Base-by-base conservation (phyloP, 345 rosid species). In the Arabidopsis arenosa region DNA sequence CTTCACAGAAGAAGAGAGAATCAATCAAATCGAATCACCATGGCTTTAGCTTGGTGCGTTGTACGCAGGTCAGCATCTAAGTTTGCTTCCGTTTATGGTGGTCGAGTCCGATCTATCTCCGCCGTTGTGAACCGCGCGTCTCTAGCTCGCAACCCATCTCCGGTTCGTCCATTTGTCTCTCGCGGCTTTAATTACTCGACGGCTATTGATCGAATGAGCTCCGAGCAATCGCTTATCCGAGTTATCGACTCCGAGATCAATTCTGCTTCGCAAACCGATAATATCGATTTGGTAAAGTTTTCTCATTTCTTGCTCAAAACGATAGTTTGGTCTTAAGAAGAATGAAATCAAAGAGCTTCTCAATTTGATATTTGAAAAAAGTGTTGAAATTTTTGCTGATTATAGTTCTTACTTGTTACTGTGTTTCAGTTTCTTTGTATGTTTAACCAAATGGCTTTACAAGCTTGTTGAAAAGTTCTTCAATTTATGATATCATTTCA, bases 231-330 rank as follows among this genome's bases (percentile, higher is more conserved):
- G 7, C 91, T 92, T 49, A 76, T 89, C 73, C 85, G 82, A 6
- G 77, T 84, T 43, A 77, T 94, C 21, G 90, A 90, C 2, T 78
- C 89, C 5, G 92, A 92, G 84, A 85, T 92, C 79, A 76, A 82
- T 62, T 78, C 85, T 60, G 89, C 93, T 58, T 60, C 49, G 70
- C 89, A 87, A 72, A 65, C 65, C 41, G 90, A 81, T 61, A 89
- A 84, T 17, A 74, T 77, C 15, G 80, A 72, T 82, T 90, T 92
- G 64, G 75, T 79, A 73, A 7, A 4, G 2, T 57, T n/a, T 3
- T 5, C 11, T 2, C 63, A 2, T 21, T 69, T 63, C 43, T 51
- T 51, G 5, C 52, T 47, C 9, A 36, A 74, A 33, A 5, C n/a
- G 17, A 8, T 9, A 63, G 23, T 36, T 53, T 30, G 55, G 35